A percentile compares a stretch with the other conserved stretches of the same genome.
These are phyloP conservation scores for Pycnococcus provasolii DNA, from an alignment of 139 green algal genomes.

Conservation along the genomic window DNA sequence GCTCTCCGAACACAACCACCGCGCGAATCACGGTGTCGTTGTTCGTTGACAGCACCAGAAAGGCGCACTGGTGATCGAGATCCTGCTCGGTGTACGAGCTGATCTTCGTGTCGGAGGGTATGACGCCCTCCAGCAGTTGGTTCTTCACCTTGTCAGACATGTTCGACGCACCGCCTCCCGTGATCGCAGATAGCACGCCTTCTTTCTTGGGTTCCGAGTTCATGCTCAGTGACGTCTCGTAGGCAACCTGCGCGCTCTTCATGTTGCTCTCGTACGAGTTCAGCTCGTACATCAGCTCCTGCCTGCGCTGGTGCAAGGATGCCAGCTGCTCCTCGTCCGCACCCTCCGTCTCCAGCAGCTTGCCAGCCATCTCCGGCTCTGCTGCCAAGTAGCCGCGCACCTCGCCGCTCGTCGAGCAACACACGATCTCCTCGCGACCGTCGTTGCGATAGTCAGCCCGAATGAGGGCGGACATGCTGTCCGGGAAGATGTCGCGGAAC, in stretches of 20 bases:
- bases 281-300: conserved; percentile 55
- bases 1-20: conserved; percentile 44
- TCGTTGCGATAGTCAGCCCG: conserved; percentile 48
- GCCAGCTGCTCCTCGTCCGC: conserved; percentile 34
- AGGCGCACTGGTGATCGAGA: conserved; percentile 20
- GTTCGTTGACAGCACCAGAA: conserved; percentile 42
- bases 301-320: conserved; percentile 46
- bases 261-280: conserved; percentile 32
- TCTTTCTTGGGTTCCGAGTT: no score
- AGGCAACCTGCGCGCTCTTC: neutral
- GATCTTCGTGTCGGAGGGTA: conserved; percentile 40
- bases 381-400: conserved; percentile 44
- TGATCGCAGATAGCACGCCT: no score
- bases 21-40: conserved; percentile 45
- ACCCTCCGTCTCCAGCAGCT: neutral
- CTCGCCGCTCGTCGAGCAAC: conserved; percentile 25
- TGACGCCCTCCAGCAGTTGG: conserved; percentile 14
- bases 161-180: no score
- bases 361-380: conserved; percentile 6
- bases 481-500: conserved; percentile 45
- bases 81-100: conserved; percentile 42
- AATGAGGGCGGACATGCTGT: conserved; percentile 43
- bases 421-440: conserved; percentile 35
- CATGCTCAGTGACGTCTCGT: no score
- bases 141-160: neutral